A percentile compares a stretch with the other conserved stretches of the same genome.
These are phyloP conservation scores for Lepiota brunneoincarnata DNA, from an alignment of 768 basidiomycete genomes.

Conservation along the genomic window DNA sequence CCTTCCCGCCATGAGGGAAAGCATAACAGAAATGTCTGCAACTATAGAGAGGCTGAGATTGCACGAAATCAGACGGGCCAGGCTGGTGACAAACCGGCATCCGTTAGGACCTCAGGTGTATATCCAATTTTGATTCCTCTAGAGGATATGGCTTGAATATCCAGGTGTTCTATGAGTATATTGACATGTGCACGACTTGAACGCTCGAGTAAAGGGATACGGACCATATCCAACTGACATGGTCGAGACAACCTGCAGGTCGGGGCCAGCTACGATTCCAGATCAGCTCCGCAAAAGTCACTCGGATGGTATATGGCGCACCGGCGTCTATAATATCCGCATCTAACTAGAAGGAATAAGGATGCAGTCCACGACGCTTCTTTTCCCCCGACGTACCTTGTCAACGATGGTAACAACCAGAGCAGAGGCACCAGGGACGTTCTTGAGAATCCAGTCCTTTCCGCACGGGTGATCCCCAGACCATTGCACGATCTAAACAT, in stretches of 20 bases:
- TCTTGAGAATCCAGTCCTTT: slow-evolving; percentile 70
- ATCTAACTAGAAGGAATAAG: slow-evolving; percentile 51
- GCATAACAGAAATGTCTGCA: slow-evolving; percentile 87
- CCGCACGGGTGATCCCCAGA: slow-evolving; percentile 53
- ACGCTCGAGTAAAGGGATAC: slow-evolving; percentile 12
- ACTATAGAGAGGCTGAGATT: slow-evolving; percentile 41
- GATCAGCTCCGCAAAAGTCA: neutral
- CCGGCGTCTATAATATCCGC: slow-evolving; percentile 66
- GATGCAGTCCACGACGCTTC: neutral
- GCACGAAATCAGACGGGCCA: neutral
- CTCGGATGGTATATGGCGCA: slow-evolving; percentile 16
- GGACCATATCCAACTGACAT: slow-evolving; percentile 89
- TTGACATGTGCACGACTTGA: neutral
- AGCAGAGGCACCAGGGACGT: slow-evolving; percentile 64
- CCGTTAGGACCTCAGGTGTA: slow-evolving; percentile 91
- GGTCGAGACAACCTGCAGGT: slow-evolving; percentile 82
- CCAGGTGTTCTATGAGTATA: slow-evolving; percentile 68
- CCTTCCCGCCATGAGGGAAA: slow-evolving; percentile 91
- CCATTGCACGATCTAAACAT: slow-evolving; percentile 39
- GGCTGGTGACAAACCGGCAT: slow-evolving; percentile 58
- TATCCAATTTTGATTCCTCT: slow-evolving; percentile 77
- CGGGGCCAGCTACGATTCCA: slow-evolving; percentile 58
- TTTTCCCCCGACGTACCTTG: slow-evolving; percentile 42
- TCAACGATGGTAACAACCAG: slow-evolving; percentile 67
- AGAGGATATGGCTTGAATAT: slow-evolving; percentile 54